Base-by-base conservation (phyloP, 495 filamentous ascomycete species). In the Daldinia decipiens region DNA sequence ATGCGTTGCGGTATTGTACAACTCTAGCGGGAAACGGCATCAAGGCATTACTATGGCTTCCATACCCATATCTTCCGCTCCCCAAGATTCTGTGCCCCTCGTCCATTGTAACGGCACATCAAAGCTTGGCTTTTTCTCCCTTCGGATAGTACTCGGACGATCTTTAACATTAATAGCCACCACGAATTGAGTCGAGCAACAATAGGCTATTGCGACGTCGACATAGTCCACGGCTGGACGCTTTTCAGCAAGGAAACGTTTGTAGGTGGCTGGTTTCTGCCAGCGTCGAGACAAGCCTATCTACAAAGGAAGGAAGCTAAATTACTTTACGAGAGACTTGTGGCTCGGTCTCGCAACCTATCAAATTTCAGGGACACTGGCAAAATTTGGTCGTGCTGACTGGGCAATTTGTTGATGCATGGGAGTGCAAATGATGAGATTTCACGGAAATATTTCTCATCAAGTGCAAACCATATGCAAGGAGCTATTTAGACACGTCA, bases 121-220 rank as follows among this genome's bases (percentile, higher is more conserved):
- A 72, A 72, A 72, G 70, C 70, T 72, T 72, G 62, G 26, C 17
- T 65, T 29, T 58, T 64, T 32, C 57, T 58, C 24, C 51, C 24
- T 60, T 50, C 40, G 65, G 55, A 52, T 12, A 24, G 29, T 59
- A 57, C 47, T 60, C 38, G 17, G 70, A 9, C 70, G 60, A 72
- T 72, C 70, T 32, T 43, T 19, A 29, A 21, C 39, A 67, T 72
- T 52, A 56, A 56, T 39, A 51, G n/a, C 38, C 55, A 51, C 55
- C 24, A 13, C 34, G 39, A 64, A 55, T 39, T 38, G 19, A 50
- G 15, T 29, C 15, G 5, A 29, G 50, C 26, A 45, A 9, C 3
- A 27, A 52, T 52, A 29, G 50, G 24, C 50, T 53, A 53, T 31
- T 17, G 26, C 26, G 26, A 53, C 50, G 11, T 53, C 26, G 13